Base-by-base conservation (phyloP, 2,329 filamentous ascomycete genomes). In the Fusarium annulatum region DNA sequence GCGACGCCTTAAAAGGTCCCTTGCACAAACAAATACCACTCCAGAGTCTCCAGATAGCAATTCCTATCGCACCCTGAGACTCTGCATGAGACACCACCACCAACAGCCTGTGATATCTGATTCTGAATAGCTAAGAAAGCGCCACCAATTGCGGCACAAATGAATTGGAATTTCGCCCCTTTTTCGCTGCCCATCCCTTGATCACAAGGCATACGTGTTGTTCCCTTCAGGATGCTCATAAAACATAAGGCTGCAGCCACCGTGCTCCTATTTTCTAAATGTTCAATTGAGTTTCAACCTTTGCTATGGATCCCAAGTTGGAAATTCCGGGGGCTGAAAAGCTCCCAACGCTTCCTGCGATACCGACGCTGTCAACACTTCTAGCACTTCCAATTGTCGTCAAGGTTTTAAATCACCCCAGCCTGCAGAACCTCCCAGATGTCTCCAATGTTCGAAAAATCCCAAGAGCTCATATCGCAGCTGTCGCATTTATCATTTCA, bases 101-200 rank as follows among this genome's bases (percentile, higher is more conserved):
- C 5, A 39, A 14, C 51, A 53, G 34, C 51, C 51, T 53, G 34
- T 28, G 23, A 53, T 39, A 53, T 53, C 34, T 12, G 23, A 9
- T 11, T 18, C 10, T 53, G 15, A 38, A n/a, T 53, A 28, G 3
- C 51, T 38, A 21, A 26, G 7, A 26, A n/a, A 53, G 10, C 51
- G 51, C 51, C 51, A 53, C 51, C 51, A 39, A 28, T 26, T 53
- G 19, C 21, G 23, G 23, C 23, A n/a, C 5, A 21, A 53, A 53
- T 53, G 51, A 53, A 39, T 53, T 39, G 51, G 51, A 53, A 53
- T 53, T 28, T 14, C 23, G 19, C 51, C 51, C 51, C 51, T 23
- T 53, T 53, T 53, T 28, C 14, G 5, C 9, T 28, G 16, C 51
- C 34, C 51, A 28, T 53, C 18, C 34, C 33, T 53, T 28, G 23